Base-by-base conservation (phyloP, 768 basidiomycete genomes). In the Hericium rajendrae region DNA sequence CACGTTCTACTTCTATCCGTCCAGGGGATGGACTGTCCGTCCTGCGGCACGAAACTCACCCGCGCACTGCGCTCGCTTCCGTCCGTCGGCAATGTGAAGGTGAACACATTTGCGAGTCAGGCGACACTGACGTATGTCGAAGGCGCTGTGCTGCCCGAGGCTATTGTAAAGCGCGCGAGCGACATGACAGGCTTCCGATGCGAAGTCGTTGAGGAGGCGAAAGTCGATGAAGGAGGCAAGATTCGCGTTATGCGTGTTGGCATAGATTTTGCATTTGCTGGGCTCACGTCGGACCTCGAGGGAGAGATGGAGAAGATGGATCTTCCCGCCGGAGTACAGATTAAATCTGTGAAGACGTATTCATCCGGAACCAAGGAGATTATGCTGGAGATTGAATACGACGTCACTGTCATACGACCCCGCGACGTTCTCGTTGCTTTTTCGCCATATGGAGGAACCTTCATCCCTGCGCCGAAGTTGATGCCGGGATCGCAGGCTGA, bases 391-490 rank as follows among this genome's bases (percentile, higher is more conserved):
- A 53, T 61, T 16, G 51, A 62, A 22, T 68, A 70, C 56, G 63
- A 70, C 39, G 64, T 68, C 0, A 38, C 48, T 16, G n/a, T 65
- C 18, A 57, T 68, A 37, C 65, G 63, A 20, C 72, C 73, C 0
- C 73, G 74, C 32, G 63, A 68, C 2, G 68, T 73, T 46, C 54
- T 75, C 28, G 65, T 61, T 16, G 49, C 53, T 11, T 71, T 71
- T 40, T 39, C 53, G 16, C n/a, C 57, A 12, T n/a, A 43, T 41
- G 54, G 63, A 41, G 64, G 61, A 39, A 62, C 59, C 15, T 72
- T 66, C 60, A 63, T 63, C 13, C 66, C 65, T 26, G 55, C 56
- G 11, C 63, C 66, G n/a, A 64, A 60, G 11, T 57, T 59, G 39
- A 67, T 62, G 43, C 62, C 64, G 8, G 54, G 55, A 48, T 66